Evolutionary conservation across 2,329 filamentous ascomycete genomes (phyloP).

Genomic region (Xylariomycetidae sp.): DNA sequence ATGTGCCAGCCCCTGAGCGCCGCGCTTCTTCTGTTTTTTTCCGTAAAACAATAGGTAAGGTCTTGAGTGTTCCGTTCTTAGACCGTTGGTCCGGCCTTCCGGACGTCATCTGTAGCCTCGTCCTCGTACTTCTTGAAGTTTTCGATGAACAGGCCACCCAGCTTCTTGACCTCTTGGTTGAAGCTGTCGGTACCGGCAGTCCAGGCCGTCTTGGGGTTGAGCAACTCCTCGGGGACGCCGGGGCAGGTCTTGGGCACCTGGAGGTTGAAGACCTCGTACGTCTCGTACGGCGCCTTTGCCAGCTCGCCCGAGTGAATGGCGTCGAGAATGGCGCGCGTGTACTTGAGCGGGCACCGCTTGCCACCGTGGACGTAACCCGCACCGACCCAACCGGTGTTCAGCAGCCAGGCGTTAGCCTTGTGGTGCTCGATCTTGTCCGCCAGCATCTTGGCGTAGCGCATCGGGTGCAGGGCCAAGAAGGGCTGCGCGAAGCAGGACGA

Average conservation of each 20-base stretch:
- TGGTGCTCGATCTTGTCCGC: slow-evolving; percentile 96
- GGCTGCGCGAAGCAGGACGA: slow-evolving; percentile 99
- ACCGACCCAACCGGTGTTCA: slow-evolving; percentile 71
- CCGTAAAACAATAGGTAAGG: too few species aligned
- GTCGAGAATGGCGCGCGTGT: slow-evolving; percentile 96
- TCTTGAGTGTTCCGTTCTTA: slow-evolving; percentile 19
- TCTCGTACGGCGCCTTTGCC: slow-evolving; percentile 88
- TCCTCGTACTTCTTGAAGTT: slow-evolving; percentile 96
- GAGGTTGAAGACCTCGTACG: slow-evolving; percentile 94
- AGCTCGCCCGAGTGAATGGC: slow-evolving; percentile 97
- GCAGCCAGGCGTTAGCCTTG: slow-evolving; percentile 94
- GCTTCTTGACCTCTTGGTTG: slow-evolving; percentile 81
- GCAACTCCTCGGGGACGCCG: slow-evolving; percentile 80
- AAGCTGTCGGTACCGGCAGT: slow-evolving; percentile 76
- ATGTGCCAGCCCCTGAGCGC: slow-evolving; percentile 6
- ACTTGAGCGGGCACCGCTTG: slow-evolving; percentile 96
- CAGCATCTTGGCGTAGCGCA: slow-evolving; percentile 98
- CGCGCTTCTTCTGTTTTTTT: slow-evolving; percentile 7
- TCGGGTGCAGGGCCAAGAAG: slow-evolving; percentile 97
- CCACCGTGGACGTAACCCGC: slow-evolving; percentile 81
- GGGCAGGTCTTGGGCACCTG: slow-evolving; percentile 89
- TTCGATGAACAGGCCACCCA: slow-evolving; percentile 83
- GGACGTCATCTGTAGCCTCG: slow-evolving; percentile 74
- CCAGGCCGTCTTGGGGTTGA: slow-evolving; percentile 94
- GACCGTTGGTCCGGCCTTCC: slow-evolving; percentile 55